Conservation (phyloP, 352 stramenopile species). For the Globisporangium apiculatum region DNA sequence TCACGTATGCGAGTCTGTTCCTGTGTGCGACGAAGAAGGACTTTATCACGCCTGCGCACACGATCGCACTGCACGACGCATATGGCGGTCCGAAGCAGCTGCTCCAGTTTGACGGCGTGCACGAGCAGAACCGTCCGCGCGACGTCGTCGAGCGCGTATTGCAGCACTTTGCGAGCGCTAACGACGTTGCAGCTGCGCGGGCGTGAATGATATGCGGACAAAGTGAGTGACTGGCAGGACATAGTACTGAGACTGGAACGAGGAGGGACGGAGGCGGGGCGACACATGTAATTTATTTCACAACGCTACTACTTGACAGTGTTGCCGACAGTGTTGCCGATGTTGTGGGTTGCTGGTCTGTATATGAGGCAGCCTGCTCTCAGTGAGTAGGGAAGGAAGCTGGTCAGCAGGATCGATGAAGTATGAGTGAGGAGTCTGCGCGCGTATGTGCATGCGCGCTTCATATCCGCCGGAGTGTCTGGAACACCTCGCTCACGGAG, state of each 20-base stretch:
- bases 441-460: no score
- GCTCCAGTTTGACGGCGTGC: slow-evolving; percentile 41
- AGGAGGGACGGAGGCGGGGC: not conserved
- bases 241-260: not conserved
- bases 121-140: slow-evolving; percentile 53
- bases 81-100: slow-evolving; percentile 63
- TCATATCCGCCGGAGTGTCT: slow-evolving; percentile 23
- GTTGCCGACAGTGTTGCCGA: not conserved
- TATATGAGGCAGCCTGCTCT: not conserved
- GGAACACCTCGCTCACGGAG: slow-evolving; percentile 13
- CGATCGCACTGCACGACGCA: slow-evolving; percentile 34
- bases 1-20: slow-evolving; percentile 56
- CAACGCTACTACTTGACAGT: not conserved
- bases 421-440: no score
- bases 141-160: slow-evolving; percentile 37
- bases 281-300: slow-evolving; percentile 7
- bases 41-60: slow-evolving; percentile 62
- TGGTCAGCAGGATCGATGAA: no score
- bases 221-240: slow-evolving; percentile 5
- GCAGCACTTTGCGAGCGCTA: slow-evolving; percentile 23
- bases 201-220: not conserved
- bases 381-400: no score
- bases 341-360: not conserved
- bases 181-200: not conserved
- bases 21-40: slow-evolving; percentile 63